Evolutionary conservation across 345 rosid species (phyloP), one percentile per base, ranked within the genome.

Genomic region (Arabis hirsuta): DNA sequence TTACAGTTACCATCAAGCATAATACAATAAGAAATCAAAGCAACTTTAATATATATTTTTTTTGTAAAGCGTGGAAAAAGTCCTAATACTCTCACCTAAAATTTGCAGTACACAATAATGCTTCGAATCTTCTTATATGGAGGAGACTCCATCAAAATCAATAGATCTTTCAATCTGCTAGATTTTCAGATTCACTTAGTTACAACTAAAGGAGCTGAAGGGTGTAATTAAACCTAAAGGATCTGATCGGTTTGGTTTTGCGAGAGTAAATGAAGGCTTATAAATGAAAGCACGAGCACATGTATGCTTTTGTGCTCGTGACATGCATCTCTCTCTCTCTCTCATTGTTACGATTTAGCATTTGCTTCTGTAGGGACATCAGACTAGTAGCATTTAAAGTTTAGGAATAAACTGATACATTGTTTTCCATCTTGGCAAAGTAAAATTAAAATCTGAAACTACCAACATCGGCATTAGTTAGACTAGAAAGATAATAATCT

Each of bases 81-180:
- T 3, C 48, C 36, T 31, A 56, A 47, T 12, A 51, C 32, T 39
- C 43, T 57, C 73, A 91, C 99, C 96, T 95, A 96, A 83, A 95
- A 91, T 80, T 91, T 95, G 89, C 99, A 95, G 84, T 94, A 94
- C 22, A 91, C 73, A 67, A 94, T 95, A 76, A 88, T 88, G 82
- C 99, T 95, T 51, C 74, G 65, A 64, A 82, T 85, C 78, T 91
- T 87, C 36, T n/a, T 48, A 50, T 81, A 89, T 41, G 87, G 91
- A 74, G 82, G 76, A 71, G 97, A 89, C 78, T 80, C 88, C 52
- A 89, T 83, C 80, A 95, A 57, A 65, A 14, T 53, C 77, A 95
- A 79, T 60, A 95, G 79, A 80, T 89, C 96, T 87, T 95, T 95
- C 93, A 83, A 68, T 82, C 99, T 95, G 71, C 64, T 19, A 76